Conservation (phyloP, 345 rosid genomes). For the Trapa bicornis region DNA sequence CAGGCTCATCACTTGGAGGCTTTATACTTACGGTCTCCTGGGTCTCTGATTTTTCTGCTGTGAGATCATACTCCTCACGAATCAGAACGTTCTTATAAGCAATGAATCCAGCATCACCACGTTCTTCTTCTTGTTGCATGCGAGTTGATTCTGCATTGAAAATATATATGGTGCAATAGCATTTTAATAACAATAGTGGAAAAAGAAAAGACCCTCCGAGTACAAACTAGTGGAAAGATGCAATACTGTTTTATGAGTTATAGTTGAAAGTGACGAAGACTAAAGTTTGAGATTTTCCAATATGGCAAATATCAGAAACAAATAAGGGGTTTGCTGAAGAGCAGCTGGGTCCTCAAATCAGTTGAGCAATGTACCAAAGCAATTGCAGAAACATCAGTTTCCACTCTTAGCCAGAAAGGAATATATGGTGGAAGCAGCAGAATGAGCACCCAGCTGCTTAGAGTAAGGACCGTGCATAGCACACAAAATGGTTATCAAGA, state of each 20-base stretch:
- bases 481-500: neutral
- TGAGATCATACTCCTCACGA: neutral
- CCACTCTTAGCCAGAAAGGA: neutral
- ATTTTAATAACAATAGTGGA: too few relatives aligned
- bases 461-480: too few relatives aligned
- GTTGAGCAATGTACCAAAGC: neutral
- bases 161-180: neutral
- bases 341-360: neutral
- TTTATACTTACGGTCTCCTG: neutral
- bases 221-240: neutral
- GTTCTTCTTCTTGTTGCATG: conserved; percentile 18
- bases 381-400: neutral
- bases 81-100: too few relatives aligned
- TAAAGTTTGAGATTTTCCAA: neutral
- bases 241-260: neutral
- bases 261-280: neutral
- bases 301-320: neutral
- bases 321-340: neutral
- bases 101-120: conserved; percentile 3
- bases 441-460: too few relatives aligned
- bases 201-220: neutral
- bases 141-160: conserved; percentile 26
- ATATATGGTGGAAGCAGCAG: too few relatives aligned
- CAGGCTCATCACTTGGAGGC: neutral
- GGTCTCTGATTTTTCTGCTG: neutral